Evolutionary conservation across 352 stramenopile species (phyloP).

Genomic region (Pythium brachiatum): DNA sequence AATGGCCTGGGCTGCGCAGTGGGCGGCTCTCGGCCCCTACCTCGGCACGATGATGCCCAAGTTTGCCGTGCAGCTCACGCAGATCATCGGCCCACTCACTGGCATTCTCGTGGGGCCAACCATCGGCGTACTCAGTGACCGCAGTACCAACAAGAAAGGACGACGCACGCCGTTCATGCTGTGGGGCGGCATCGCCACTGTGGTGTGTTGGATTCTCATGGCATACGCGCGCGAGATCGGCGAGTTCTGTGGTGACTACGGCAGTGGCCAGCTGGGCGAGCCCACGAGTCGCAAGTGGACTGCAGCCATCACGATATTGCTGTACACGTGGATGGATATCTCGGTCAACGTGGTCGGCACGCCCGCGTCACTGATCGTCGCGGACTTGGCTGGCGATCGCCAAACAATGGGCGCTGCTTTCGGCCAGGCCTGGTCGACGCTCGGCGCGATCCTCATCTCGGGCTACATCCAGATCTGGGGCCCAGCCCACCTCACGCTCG

Average conservation of each 20-base stretch:
- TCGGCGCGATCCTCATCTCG: constrained; percentile 44
- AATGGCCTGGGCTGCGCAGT: constrained; percentile 60
- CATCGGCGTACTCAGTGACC: constrained; percentile 47
- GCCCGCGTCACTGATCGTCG: constrained; percentile 40
- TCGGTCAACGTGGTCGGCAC: constrained; percentile 48
- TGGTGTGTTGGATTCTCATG: constrained; percentile 51
- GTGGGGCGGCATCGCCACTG: constrained; percentile 28
- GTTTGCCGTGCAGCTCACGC: constrained; percentile 48
- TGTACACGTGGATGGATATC: constrained; percentile 63
- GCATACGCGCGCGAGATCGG: constrained; percentile 45
- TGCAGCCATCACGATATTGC: constrained; percentile 41
- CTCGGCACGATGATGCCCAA: constrained; percentile 43
- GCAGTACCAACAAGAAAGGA: constrained; percentile 31
- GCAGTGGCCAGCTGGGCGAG: constrained; percentile 26
- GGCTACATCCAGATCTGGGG: constrained; percentile 48
- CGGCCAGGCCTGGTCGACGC: constrained; percentile 42
- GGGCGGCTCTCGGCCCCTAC: constrained; percentile 49
- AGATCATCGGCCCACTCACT: constrained; percentile 45
- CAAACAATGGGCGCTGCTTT: constrained; percentile 45
- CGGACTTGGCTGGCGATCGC: constrained; percentile 50
- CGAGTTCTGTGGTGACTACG: constrained; percentile 42
- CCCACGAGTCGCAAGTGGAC: constrained; percentile 41
- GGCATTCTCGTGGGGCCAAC: constrained; percentile 48
- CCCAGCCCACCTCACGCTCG: constrained; percentile 40
- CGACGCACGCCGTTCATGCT: constrained; percentile 38